Evolutionary conservation across 2,329 filamentous ascomycete species (phyloP), one percentile per base, ranked within the genome.

Genomic region (Paecilomyces sp.): DNA sequence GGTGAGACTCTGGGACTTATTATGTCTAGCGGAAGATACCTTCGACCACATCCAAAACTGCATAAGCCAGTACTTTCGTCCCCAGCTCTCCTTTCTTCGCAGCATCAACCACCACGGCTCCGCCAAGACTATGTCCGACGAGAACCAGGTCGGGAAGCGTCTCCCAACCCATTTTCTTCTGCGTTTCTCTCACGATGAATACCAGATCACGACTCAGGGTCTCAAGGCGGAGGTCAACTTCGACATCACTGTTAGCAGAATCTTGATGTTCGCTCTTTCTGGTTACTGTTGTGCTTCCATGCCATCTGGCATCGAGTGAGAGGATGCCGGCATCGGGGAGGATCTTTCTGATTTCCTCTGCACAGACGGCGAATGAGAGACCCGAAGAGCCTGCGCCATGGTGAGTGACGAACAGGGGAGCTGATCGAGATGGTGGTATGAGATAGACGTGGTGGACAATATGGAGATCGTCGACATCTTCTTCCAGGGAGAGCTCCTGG

Each of bases 371-470:
- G 76, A 97, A 99, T 2, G 92, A 96, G 60, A 97, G 83, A 6
- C 90, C 95, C 0, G 92, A 96, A 3, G 92, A 96, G 15, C 94
- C 94, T 50, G 91, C 94, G 47, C 94, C 94, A 76, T 99, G 94
- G 72, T 99, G 94, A 76, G 90, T 91, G 61, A 97, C 88, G 74
- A 99, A 92, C 4, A 99, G 80, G 0, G 93, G 92, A 0, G 89
- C 90, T 62, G 83, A 83, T 41, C 83, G 86, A 1, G 72, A 70
- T 0, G 93, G 92, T 0, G 92, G 91, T 22, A 87, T 96, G 52
- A 97, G 81, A 74, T 97, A 97, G 60, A 85, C 90, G 78, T 99
- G 94, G 70, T 92, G 89, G 57, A 81, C 84, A 51, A 91, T 83
- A 24, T 77, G 73, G 41, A 74, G 62, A 22, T 67, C 70, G 41